Percentiles rank a stretch among this genome's conserved stretches.
These are phyloP conservation scores for Oryza meridionalis DNA, from an alignment of 176 grass and related monocot species.

Conservation along the genomic window DNA sequence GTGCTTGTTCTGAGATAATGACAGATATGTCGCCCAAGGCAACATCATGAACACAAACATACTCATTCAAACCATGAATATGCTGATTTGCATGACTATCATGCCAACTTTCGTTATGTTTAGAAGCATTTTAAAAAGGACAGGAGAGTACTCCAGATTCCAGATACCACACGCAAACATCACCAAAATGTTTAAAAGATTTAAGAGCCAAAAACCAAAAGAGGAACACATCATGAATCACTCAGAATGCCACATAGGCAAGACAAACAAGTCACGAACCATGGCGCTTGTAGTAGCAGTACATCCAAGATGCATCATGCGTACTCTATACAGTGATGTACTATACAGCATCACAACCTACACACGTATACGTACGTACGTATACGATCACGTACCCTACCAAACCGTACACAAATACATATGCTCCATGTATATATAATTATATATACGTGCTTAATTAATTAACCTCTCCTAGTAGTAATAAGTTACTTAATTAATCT, in stretches of 20 bases:
- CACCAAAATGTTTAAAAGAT: neutral
- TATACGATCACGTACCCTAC: neutral
- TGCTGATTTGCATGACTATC: neutral
- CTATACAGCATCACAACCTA: neutral
- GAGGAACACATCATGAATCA: neutral
- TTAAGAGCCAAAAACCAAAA: neutral
- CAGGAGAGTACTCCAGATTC: neutral
- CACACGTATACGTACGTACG: neutral
- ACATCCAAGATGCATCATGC: neutral
- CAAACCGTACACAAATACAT: neutral
- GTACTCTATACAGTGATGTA: conserved; percentile 18
- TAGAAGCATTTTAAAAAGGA: neutral
- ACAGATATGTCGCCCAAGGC: neutral
- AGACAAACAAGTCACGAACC: neutral
- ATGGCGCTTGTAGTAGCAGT: neutral
- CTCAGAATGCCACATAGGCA: conserved; percentile 3
- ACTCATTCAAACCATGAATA: too few species aligned
- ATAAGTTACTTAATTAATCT: too few species aligned
- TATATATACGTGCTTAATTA: neutral
- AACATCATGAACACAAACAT: neutral
- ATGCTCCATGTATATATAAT: too few species aligned
- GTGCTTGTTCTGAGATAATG: neutral
- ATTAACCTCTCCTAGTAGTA: neutral
- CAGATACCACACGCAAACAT: neutral
- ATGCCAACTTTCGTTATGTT: neutral